phyloP scores from a whole-genome alignment of 768 basidiomycete genomes.

The Heimioporus sp. region DNA sequence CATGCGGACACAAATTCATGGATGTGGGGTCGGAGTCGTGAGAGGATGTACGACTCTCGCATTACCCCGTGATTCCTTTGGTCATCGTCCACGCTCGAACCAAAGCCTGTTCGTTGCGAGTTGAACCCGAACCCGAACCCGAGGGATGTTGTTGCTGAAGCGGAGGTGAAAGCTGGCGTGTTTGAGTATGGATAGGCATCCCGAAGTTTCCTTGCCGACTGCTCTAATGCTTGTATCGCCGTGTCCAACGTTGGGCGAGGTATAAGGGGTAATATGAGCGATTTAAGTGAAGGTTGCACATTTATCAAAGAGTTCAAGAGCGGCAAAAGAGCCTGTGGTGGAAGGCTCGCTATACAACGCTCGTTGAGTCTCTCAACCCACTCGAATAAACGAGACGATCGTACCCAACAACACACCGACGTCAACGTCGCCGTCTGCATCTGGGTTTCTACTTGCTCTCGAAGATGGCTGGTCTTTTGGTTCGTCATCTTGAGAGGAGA shows the following conservation, averaged over 20 bases:
- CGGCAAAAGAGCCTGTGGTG: conserved; percentile 72
- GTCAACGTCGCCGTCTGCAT: conserved; percentile 50
- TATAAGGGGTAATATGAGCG: conserved; percentile 69
- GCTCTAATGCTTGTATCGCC: conserved; percentile 64
- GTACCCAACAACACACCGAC: conserved; percentile 78
- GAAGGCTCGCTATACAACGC: conserved; percentile 62
- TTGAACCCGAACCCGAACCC: conserved; percentile 29
- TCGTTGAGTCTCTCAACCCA: conserved; percentile 1
- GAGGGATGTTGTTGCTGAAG: conserved; percentile 34
- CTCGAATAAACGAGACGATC: conserved; percentile 23
- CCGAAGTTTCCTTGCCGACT: conserved; percentile 68
- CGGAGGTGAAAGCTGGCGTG: conserved; percentile 30
- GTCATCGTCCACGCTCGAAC: conserved; percentile 27
- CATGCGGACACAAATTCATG: conserved; percentile 74
- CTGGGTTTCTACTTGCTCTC: conserved; percentile 49
- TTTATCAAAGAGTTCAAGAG: conserved; percentile 67
- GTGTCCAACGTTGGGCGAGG: conserved; percentile 82
- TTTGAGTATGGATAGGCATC: conserved; percentile 85
- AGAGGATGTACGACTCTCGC: conserved; percentile 79
- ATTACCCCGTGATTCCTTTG: conserved; percentile 38
- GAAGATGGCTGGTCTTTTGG: conserved; percentile 40
- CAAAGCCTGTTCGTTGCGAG: conserved; percentile 30
- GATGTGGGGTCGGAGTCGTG: conserved; percentile 71
- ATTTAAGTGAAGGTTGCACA: conserved; percentile 68
- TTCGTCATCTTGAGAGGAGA: conserved; percentile 23